These are phyloP conservation scores for Yamadazyma atlantica DNA, from an alignment of 1,139 yeast species.

Conservation along the genomic window DNA sequence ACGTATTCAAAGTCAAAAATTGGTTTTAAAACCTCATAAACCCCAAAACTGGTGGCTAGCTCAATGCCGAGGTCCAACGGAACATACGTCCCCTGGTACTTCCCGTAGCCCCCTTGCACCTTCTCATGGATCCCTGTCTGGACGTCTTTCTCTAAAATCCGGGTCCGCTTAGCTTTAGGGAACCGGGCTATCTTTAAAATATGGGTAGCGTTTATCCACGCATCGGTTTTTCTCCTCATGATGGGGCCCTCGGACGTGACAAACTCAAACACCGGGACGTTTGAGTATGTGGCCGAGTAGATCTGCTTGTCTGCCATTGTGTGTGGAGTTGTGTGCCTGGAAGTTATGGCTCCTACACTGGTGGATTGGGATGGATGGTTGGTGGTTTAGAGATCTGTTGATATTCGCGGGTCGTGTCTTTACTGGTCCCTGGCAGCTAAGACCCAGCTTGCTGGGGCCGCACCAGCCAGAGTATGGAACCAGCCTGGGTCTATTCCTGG, in stretches of 20 bases:
- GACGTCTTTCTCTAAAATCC: slow-evolving; percentile 85
- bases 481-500: too few relatives aligned
- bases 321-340: too few relatives aligned
- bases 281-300: slow-evolving; percentile 79
- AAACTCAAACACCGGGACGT: slow-evolving; percentile 74
- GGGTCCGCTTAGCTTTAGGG: slow-evolving; percentile 82
- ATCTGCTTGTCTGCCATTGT: slow-evolving; percentile 43
- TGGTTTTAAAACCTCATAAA: slow-evolving; percentile 62
- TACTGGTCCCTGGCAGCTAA: too few relatives aligned
- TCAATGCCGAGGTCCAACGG: slow-evolving; percentile 66
- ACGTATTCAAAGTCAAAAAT: slow-evolving; percentile 62
- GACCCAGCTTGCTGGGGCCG: too few relatives aligned
- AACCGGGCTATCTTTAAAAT: slow-evolving; percentile 83
- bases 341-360: too few relatives aligned
- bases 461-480: too few relatives aligned
- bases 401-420: too few relatives aligned
- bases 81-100: slow-evolving; percentile 94
- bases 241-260: slow-evolving; percentile 71
- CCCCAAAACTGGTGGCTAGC: slow-evolving; percentile 72
- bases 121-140: slow-evolving; percentile 84
- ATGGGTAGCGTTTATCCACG: slow-evolving; percentile 91
- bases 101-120: slow-evolving; percentile 94
- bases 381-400: too few relatives aligned
- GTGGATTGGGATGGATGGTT: too few relatives aligned
- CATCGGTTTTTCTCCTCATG: slow-evolving; percentile 78